phyloP scores from a whole-genome alignment of 2,329 filamentous ascomycete genomes.

The Aspergillus eucalypticola region DNA sequence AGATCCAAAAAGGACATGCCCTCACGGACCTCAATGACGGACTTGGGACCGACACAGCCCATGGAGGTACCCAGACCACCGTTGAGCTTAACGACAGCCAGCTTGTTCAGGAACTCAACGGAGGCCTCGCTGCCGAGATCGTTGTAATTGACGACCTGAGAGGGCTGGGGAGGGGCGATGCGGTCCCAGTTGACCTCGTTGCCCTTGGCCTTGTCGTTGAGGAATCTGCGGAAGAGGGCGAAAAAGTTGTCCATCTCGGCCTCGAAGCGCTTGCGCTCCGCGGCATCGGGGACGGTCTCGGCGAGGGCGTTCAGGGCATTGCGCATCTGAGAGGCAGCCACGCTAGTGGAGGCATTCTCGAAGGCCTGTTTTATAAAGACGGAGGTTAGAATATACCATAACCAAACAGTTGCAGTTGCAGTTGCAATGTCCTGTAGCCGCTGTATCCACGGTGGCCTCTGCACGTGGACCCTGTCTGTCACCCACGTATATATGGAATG shows the following conservation, averaged over 20 bases:
- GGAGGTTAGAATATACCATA: not conserved
- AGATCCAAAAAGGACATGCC: conserved; percentile 99
- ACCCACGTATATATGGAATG: not conserved
- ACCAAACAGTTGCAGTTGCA: not conserved
- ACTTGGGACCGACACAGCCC: conserved; percentile 99
- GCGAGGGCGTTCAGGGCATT: conserved; percentile 91
- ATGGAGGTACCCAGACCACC: conserved; percentile 99
- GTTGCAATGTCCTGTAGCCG: too few species aligned
- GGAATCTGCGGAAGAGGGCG: conserved; percentile 93
- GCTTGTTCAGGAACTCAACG: conserved; percentile 92
- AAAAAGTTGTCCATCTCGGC: conserved; percentile 99
- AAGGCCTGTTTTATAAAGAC: conserved; percentile 69
- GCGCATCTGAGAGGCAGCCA: conserved; percentile 98
- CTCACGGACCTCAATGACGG: conserved; percentile 98
- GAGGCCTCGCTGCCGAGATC: conserved; percentile 86
- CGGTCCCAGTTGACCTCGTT: conserved; percentile 95
- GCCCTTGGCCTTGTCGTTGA: conserved; percentile 99
- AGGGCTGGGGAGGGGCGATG: conserved; percentile 87
- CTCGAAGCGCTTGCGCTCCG: conserved; percentile 80
- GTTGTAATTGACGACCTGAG: conserved; percentile 94
- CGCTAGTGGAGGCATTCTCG: conserved; percentile 97
- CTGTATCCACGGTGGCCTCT: too few species aligned
- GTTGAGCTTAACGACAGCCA: conserved; percentile 98
- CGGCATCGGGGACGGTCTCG: conserved; percentile 82
- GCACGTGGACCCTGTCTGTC: not conserved